Percentiles rank a stretch among this genome's conserved stretches.
Evolutionary conservation across 805 yeast species (phyloP).

Genomic region (Kodamaea leandrae): DNA sequence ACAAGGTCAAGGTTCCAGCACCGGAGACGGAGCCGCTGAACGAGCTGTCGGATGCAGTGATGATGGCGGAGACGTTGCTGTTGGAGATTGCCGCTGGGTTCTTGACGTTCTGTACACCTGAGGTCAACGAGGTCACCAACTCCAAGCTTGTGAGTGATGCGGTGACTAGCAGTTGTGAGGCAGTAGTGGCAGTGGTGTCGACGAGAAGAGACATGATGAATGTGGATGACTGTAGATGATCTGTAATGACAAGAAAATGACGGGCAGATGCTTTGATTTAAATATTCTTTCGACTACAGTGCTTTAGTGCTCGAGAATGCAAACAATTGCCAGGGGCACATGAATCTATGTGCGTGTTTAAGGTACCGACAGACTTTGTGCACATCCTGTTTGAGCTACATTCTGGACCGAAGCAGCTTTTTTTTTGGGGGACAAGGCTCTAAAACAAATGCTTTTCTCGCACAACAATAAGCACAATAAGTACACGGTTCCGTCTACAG

Average conservation of each 20-base stretch:
- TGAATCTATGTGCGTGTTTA: background rate
- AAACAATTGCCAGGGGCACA: background rate
- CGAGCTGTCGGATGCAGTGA: slow-evolving; percentile 4
- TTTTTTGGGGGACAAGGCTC: background rate
- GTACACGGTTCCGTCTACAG: background rate
- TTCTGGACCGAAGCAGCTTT: background rate
- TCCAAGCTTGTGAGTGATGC: slow-evolving; percentile 12
- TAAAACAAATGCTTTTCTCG: background rate
- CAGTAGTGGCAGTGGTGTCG: slow-evolving; percentile 7
- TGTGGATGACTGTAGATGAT: background rate
- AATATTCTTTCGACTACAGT: background rate
- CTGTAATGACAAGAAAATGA: too few relatives aligned
- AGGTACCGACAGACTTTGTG: background rate
- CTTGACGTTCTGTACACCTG: slow-evolving; percentile 1
- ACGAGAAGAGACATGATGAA: slow-evolving; percentile 11
- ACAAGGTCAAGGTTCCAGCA: slow-evolving; percentile 11
- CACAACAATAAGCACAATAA: background rate
- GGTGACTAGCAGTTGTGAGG: slow-evolving; percentile 8
- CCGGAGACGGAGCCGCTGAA: slow-evolving; percentile 10
- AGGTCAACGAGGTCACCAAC: slow-evolving; percentile 8
- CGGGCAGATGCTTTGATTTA: background rate
- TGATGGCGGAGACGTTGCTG: background rate
- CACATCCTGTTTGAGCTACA: background rate
- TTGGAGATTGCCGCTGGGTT: slow-evolving; percentile 2
- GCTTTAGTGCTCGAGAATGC: background rate